phyloP scores from a whole-genome alignment of 2,329 filamentous ascomycete species.

The Venturia aucupariae region DNA sequence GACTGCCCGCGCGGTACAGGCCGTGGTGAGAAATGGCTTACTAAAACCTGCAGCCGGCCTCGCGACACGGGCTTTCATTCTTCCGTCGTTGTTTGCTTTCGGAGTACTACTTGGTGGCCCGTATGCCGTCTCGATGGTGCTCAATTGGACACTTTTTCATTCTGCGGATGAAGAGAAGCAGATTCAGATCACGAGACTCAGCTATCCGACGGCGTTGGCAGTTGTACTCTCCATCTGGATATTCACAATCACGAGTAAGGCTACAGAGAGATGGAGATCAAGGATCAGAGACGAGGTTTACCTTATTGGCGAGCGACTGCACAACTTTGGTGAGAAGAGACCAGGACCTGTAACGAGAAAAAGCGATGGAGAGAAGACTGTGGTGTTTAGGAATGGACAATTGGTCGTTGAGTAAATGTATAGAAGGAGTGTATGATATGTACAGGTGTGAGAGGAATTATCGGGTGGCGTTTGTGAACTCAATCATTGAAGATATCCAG shows the following conservation, averaged over 20 bases:
- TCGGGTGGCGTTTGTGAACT: neutral
- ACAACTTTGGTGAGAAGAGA: conserved; percentile 72
- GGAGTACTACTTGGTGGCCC: conserved; percentile 55
- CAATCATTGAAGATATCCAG: neutral
- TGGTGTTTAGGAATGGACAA: neutral
- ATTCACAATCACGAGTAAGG: conserved; percentile 40
- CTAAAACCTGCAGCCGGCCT: conserved; percentile 68
- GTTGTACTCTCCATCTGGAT: conserved; percentile 40
- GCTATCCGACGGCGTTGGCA: conserved; percentile 59
- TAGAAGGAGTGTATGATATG: neutral
- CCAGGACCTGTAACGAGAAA: neutral
- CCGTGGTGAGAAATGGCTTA: conserved; percentile 62
- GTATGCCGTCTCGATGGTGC: conserved; percentile 45
- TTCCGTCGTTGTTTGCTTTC: conserved; percentile 61
- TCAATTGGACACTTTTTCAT: conserved; percentile 35
- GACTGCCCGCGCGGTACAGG: conserved; percentile 63
- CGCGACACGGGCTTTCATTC: conserved; percentile 76
- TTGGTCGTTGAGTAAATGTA: neutral
- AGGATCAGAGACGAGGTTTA: conserved; percentile 92
- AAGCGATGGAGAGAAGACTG: neutral
- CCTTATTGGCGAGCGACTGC: conserved; percentile 83
- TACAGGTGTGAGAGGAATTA: neutral
- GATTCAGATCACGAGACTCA: conserved; percentile 42
- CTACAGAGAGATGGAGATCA: conserved; percentile 67
- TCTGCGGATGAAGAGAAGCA: conserved; percentile 40